phyloP scores from a whole-genome alignment of 179 eudicot genomes.

The Nepenthes alata region DNA sequence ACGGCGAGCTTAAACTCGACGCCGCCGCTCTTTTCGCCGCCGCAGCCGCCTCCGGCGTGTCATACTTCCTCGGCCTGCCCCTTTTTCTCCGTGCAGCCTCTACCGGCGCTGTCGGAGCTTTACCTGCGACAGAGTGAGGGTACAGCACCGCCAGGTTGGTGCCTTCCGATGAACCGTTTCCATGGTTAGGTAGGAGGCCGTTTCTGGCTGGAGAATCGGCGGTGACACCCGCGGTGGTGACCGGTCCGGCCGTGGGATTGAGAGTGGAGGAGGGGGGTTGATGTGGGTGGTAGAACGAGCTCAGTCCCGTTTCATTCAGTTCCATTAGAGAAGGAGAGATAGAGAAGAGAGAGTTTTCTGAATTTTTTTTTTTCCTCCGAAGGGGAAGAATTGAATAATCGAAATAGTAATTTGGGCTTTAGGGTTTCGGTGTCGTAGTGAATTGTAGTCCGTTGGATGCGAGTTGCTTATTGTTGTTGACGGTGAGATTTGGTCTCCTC shows the following conservation, averaged over 20 bases:
- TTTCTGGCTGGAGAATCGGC: conserved; percentile 21
- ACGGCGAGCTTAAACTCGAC: conserved; percentile 7
- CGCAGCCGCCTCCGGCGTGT: conserved; percentile 60
- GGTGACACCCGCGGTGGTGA: conserved; percentile 14
- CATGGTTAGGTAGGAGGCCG: conserved; percentile 23
- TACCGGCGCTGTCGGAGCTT: conserved; percentile 30
- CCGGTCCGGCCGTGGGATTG: conserved; percentile 6
- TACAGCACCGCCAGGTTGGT: conserved; percentile 13
- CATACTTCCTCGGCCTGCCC: conserved; percentile 66
- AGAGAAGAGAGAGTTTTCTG: conserved; percentile 8
- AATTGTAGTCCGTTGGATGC: no score
- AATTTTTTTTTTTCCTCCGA: conserved; percentile 9
- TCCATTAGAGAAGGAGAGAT: conserved; percentile 29
- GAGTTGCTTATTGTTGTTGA: no score
- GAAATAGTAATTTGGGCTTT: no score
- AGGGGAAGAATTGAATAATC: conserved; percentile 5
- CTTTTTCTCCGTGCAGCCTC: conserved; percentile 47
- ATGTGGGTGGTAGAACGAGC: conserved; percentile 42
- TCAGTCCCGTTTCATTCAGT: conserved; percentile 40
- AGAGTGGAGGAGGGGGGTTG: conserved; percentile 13
- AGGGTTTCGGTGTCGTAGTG: no score
- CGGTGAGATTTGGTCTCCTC: no score
- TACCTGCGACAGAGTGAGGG: conserved; percentile 39
- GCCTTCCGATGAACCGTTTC: conserved; percentile 4
- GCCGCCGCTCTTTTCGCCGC: conserved; percentile 42